These are phyloP conservation scores for Nannochloropsis gaditana DNA, from an alignment of 108 stramenopile genomes.

Conservation along the genomic window DNA sequence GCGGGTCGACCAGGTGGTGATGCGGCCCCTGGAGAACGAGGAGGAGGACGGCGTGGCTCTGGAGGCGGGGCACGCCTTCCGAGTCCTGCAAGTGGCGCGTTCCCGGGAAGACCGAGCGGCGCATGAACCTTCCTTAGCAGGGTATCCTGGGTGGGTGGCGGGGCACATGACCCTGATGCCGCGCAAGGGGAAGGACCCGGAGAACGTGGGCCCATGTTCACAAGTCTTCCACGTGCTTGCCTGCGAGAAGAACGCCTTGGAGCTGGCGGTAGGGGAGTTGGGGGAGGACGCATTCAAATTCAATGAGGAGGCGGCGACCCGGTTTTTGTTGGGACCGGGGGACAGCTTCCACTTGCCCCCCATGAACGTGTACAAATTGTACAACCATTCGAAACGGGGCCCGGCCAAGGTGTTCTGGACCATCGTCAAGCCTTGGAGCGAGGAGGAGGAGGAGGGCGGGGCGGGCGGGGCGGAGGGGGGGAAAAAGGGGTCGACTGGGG, in stretches of 20 bases:
- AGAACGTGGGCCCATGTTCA: conserved; percentile 33
- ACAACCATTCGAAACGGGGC: conserved; percentile 73
- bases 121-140: conserved; percentile 23
- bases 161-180: conserved; percentile 32
- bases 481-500: not conserved
- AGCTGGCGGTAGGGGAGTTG: conserved; percentile 39
- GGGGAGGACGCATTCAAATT: conserved; percentile 66
- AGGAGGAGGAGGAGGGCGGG: conserved; percentile 15
- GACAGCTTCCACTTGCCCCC: conserved; percentile 92
- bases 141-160: conserved; percentile 34
- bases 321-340: conserved; percentile 75
- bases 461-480: not conserved
- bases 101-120: not conserved
- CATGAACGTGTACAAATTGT: conserved; percentile 78
- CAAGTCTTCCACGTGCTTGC: conserved; percentile 35
- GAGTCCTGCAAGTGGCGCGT: not conserved
- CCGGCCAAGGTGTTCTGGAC: conserved; percentile 77
- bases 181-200: conserved; percentile 31
- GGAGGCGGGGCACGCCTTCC: conserved; percentile 27
- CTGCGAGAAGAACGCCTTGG: conserved; percentile 36
- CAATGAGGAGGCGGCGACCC: conserved; percentile 68
- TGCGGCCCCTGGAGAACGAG: not conserved
- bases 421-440: conserved; percentile 60
- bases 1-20: not conserved
- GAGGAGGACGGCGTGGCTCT: conserved; percentile 39